Conservation (phyloP, 306 rosid species). For the Hippophae tibetana region DNA sequence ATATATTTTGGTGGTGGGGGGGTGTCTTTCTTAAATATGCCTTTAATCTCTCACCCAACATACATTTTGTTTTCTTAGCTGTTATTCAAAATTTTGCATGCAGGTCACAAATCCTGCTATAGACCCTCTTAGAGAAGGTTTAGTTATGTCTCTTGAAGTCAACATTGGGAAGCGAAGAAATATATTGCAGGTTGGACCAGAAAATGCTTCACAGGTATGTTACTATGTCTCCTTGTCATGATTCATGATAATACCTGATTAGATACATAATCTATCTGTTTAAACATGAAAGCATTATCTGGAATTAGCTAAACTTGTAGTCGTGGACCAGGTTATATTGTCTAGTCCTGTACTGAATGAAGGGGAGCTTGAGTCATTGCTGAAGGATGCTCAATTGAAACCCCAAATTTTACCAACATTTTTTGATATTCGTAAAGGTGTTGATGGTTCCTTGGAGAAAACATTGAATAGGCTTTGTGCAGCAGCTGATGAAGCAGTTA, state of each 20-base stretch:
- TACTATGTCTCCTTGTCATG: slow-evolving; percentile 4
- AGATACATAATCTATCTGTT: not conserved
- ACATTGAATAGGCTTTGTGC: slow-evolving; percentile 70
- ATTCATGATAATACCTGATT: not conserved
- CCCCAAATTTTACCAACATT: slow-evolving; percentile 74
- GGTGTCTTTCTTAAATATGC: too few relatives aligned
- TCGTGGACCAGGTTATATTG: slow-evolving; percentile 66
- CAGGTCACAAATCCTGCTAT: slow-evolving; percentile 99
- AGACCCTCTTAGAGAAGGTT: slow-evolving; percentile 97
- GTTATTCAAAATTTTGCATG: not conserved
- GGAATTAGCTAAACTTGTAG: slow-evolving; percentile 8
- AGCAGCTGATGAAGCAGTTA: slow-evolving; percentile 99
- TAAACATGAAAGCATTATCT: not conserved
- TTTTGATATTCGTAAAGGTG: slow-evolving; percentile 80
- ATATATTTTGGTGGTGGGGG: too few relatives aligned
- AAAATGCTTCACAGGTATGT: slow-evolving; percentile 89
- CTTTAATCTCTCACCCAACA: too few relatives aligned
- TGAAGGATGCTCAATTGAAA: slow-evolving; percentile 62
- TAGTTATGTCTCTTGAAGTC: slow-evolving; percentile 99
- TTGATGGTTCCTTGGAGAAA: slow-evolving; percentile 88
- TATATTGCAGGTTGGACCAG: slow-evolving; percentile 89
- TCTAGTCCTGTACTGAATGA: slow-evolving; percentile 92
- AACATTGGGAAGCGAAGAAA: slow-evolving; percentile 79
- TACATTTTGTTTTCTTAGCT: not conserved
- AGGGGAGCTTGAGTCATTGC: slow-evolving; percentile 78